Percentiles rank a stretch among this genome's conserved stretches.
Evolutionary conservation across 2,329 filamentous ascomycete genomes (phyloP).

Genomic region (Scedosporium boydii): DNA sequence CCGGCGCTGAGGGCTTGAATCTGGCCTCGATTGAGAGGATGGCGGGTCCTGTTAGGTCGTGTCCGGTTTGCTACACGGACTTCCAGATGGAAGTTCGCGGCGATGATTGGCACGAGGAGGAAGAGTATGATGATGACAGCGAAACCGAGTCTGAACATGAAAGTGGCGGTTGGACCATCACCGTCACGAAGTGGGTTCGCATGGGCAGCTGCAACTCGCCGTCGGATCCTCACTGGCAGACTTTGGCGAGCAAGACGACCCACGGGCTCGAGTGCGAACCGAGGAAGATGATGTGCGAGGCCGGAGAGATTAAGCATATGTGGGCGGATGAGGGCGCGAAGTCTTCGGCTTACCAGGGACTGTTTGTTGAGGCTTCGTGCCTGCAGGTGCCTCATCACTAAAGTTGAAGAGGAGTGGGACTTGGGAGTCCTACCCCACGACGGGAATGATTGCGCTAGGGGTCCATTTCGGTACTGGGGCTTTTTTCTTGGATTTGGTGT

Average conservation of each 20-base stretch:
- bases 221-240: conserved; percentile 1
- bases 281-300: not conserved
- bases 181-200: conserved; percentile 2
- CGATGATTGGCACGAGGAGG: not conserved
- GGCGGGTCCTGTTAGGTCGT: not conserved
- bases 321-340: conserved; percentile 1
- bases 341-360: not conserved
- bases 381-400: not conserved
- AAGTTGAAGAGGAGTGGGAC: not conserved
- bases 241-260: not conserved
- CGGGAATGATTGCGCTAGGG: not conserved
- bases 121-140: not conserved
- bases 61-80: conserved; percentile 6
- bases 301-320: conserved; percentile 5
- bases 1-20: not conserved
- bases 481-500: too few species aligned
- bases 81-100: conserved; percentile 3
- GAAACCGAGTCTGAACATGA: not conserved
- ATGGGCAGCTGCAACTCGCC: conserved; percentile 7
- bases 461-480: too few species aligned
- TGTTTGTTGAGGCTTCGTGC: conserved; percentile 1
- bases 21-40: not conserved
- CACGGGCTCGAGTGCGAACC: not conserved
- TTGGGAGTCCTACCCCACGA: not conserved
- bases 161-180: conserved; percentile 2